A percentile compares a stretch with the other conserved stretches of the same genome.
Conservation (phyloP, 768 basidiomycete species). For the Termitomyces sp. region DNA sequence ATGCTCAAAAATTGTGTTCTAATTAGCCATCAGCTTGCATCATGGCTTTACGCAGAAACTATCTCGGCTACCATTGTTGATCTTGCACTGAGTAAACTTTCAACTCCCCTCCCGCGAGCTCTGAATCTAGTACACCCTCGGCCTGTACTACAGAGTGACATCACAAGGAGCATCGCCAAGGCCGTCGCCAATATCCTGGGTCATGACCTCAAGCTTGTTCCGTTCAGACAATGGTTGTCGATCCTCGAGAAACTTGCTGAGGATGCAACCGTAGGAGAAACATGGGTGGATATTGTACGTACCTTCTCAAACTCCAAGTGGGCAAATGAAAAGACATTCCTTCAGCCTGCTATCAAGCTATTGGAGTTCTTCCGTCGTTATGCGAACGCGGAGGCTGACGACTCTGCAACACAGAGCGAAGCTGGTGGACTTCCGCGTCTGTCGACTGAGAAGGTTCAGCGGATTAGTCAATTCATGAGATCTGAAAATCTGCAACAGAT, state of each 20-base stretch:
- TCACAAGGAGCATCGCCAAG: slow-evolving; percentile 2
- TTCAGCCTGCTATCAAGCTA: slow-evolving; percentile 28
- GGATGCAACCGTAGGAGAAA: not conserved
- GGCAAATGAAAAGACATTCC: not conserved
- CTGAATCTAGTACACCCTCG: slow-evolving; percentile 29
- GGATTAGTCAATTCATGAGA: not conserved
- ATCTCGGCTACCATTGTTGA: slow-evolving; percentile 22
- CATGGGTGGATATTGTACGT: slow-evolving; percentile 2
- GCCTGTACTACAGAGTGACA: slow-evolving; percentile 19
- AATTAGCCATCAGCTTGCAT: slow-evolving; percentile 11
- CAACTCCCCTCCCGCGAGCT: slow-evolving; percentile 10
- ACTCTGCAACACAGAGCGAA: not conserved
- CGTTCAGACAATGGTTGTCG: slow-evolving; percentile 14
- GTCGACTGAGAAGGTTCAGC: not conserved
- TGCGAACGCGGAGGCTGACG: slow-evolving; percentile 5
- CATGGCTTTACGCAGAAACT: slow-evolving; percentile 25
- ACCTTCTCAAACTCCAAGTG: not conserved
- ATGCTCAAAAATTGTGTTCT: not conserved
- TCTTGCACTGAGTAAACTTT: slow-evolving; percentile 18
- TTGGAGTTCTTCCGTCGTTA: slow-evolving; percentile 26
- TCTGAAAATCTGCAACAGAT: not conserved
- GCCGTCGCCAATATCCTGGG: slow-evolving; percentile 3
- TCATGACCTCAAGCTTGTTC: not conserved
- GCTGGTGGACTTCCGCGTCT: slow-evolving; percentile 2
- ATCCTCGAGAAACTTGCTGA: slow-evolving; percentile 8